phyloP scores from a whole-genome alignment of 2,329 filamentous ascomycete genomes.

The Metarhizium sp. region DNA sequence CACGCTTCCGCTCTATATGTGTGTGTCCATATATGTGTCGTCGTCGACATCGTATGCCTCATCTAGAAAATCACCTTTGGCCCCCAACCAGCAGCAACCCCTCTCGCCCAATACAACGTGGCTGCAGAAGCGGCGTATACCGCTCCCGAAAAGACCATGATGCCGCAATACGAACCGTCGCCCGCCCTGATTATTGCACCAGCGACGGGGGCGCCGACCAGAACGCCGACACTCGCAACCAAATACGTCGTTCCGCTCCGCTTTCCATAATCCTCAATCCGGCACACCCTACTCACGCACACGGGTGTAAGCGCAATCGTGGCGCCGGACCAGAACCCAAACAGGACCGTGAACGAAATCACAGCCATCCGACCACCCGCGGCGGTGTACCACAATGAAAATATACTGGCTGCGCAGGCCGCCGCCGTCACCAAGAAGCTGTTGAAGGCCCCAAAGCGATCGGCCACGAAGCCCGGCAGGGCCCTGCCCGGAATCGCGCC shows the following conservation, averaged over 20 bases:
- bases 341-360: slow-evolving; percentile 53
- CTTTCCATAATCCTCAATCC: slow-evolving; percentile 57
- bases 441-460: slow-evolving; percentile 62
- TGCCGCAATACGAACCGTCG: slow-evolving; percentile 3
- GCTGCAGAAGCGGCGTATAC: slow-evolving; percentile 5
- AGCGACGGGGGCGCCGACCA: slow-evolving; percentile 50
- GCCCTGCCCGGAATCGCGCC: slow-evolving; percentile 31
- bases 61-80: slow-evolving; percentile 4
- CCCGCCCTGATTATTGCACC: slow-evolving; percentile 38
- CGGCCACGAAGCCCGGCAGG: slow-evolving; percentile 57
- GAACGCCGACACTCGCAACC: slow-evolving; percentile 49
- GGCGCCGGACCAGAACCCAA: slow-evolving; percentile 61
- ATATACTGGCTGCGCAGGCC: slow-evolving; percentile 23
- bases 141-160: slow-evolving; percentile 8
- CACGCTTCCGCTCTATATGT: background rate
- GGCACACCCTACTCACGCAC: slow-evolving; percentile 61
- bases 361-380: slow-evolving; percentile 33
- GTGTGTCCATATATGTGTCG: background rate
- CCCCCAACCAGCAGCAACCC: slow-evolving; percentile 6
- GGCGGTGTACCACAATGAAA: background rate
- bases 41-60: background rate
- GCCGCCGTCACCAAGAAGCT: slow-evolving; percentile 52
- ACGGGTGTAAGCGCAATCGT: slow-evolving; percentile 65
- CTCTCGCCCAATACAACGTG: slow-evolving; percentile 5
- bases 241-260: slow-evolving; percentile 64